Evolutionary conservation across 805 yeast species (phyloP).

Genomic region (Cyberlindnera amylophila): DNA sequence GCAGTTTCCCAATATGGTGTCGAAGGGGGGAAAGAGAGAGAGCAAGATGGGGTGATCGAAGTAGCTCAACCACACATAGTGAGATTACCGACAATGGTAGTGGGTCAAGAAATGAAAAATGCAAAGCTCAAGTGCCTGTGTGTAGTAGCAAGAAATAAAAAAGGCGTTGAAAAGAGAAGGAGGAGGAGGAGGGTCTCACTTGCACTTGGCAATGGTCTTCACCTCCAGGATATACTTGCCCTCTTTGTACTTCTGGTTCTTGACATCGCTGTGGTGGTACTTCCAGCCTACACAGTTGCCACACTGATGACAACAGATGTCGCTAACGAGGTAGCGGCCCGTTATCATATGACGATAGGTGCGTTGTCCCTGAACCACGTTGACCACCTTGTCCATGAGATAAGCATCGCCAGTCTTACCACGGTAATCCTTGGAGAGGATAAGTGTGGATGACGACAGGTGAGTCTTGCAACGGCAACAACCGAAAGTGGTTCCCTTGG

Average conservation of each 20-base stretch:
- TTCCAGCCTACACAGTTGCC: constrained; percentile 57
- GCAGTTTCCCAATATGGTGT: too few relatives aligned
- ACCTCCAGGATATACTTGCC: constrained; percentile 49
- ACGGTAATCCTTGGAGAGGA: constrained; percentile 44
- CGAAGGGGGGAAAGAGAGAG: too few relatives aligned
- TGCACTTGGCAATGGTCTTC: constrained; percentile 33
- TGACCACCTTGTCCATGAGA: constrained; percentile 48
- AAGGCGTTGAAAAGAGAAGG: background rate
- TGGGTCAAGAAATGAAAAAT: background rate
- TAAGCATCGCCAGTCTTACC: constrained; percentile 59
- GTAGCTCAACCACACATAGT: too few relatives aligned
- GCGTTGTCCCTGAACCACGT: constrained; percentile 34
- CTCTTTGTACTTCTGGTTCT: constrained; percentile 52
- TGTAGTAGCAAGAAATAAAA: background rate
- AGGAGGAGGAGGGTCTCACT: background rate
- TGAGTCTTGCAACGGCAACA: constrained; percentile 40
- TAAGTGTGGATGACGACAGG: constrained; percentile 33
- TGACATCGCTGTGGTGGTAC: constrained; percentile 44
- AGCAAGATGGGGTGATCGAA: too few relatives aligned
- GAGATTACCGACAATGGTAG: too few relatives aligned
- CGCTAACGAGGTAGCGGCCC: constrained; percentile 55
- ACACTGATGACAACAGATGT: constrained; percentile 55
- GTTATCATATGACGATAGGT: constrained; percentile 48
- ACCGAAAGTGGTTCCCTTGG: constrained; percentile 32
- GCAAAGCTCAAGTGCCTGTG: background rate